Evolutionary conservation across 805 yeast genomes (phyloP), one percentile per base, ranked within the genome.

Genomic region (Saccharomycopsis guyanensis): DNA sequence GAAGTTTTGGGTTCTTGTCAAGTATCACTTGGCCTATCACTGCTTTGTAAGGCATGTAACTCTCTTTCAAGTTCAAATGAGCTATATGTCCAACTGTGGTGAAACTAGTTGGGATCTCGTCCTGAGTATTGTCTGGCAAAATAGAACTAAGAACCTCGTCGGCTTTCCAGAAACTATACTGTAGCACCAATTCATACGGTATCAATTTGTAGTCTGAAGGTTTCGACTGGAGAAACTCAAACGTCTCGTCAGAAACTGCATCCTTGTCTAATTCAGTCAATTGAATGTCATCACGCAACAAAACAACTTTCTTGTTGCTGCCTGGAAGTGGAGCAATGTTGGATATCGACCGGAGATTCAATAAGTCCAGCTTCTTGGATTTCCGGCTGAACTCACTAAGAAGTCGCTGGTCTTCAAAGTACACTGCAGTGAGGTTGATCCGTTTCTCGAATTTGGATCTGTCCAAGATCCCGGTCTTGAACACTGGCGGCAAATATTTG

Each of bases 51-150:
- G 94, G 94, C 58, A 86, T 80, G 65, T 81, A 93, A 58, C 86
- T 93, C 35, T 82, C 83, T 38, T 88, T 71, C 36, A 93, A 63
- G 57, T 93, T 93, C 58, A 94, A 64, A 63, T 93, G 99, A 0
- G 97, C 98, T 48, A 93, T 75, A 64, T 93, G 97, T 0, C 99
- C 99, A 0, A 95, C 94, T 32, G 80, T 78, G 1, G 97, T 86
- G 61, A 85, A 93, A 0, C 97, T 94, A 1, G 93, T 71, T 0
- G 98, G 99, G 6, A 82, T 69, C 47, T 87, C 95, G 36, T 75
- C 80, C 4, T 76, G 63, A 18, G 78, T 62, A 16, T 78, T 70
- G 38, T 75, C 82, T 0, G 99, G 98, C 38, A 93, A 63, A 3
- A 88, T 75, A 0, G 95, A 75, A 38, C 71, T 68, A 33, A 93